These are phyloP conservation scores for Hypomontagnella submonticulosa DNA, from an alignment of 495 filamentous ascomycete species.

Conservation along the genomic window DNA sequence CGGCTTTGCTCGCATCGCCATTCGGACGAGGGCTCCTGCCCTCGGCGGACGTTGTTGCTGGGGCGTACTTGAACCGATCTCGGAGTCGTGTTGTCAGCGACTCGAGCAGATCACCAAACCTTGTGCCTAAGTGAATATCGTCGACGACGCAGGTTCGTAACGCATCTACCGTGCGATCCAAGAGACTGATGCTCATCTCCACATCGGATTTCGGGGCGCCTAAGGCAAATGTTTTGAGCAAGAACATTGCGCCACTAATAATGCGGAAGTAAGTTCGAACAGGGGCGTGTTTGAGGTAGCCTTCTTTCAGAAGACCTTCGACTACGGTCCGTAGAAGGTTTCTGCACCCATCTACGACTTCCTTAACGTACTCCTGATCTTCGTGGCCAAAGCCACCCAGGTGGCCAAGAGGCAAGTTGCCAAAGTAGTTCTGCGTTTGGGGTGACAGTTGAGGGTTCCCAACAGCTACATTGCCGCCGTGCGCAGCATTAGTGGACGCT, in stretches of 20 bases:
- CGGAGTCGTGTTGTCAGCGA: slow-evolving; percentile 78
- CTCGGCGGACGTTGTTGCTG: slow-evolving; percentile 50
- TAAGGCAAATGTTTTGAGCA: slow-evolving; percentile 92
- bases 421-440: slow-evolving; percentile 67
- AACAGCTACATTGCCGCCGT: slow-evolving; percentile 35
- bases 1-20: slow-evolving; percentile 40
- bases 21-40: slow-evolving; percentile 52
- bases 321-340: slow-evolving; percentile 85
- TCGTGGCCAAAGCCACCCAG: slow-evolving; percentile 66
- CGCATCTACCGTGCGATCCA: slow-evolving; percentile 82
- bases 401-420: slow-evolving; percentile 64
- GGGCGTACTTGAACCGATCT: slow-evolving; percentile 75
- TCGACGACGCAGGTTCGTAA: slow-evolving; percentile 89
- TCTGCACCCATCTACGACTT: slow-evolving; percentile 88
- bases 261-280: slow-evolving; percentile 96
- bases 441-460: slow-evolving; percentile 64
- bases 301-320: slow-evolving; percentile 81
- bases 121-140: slow-evolving; percentile 93
- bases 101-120: slow-evolving; percentile 92
- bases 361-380: slow-evolving; percentile 82
- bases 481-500: slow-evolving; percentile 52
- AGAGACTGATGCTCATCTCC: slow-evolving; percentile 78
- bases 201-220: slow-evolving; percentile 92
- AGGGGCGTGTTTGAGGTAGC: slow-evolving; percentile 89
- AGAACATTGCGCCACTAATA: slow-evolving; percentile 92